These are phyloP conservation scores for Fusarium redolens DNA, from an alignment of 2,329 filamentous ascomycete species.

Conservation along the genomic window DNA sequence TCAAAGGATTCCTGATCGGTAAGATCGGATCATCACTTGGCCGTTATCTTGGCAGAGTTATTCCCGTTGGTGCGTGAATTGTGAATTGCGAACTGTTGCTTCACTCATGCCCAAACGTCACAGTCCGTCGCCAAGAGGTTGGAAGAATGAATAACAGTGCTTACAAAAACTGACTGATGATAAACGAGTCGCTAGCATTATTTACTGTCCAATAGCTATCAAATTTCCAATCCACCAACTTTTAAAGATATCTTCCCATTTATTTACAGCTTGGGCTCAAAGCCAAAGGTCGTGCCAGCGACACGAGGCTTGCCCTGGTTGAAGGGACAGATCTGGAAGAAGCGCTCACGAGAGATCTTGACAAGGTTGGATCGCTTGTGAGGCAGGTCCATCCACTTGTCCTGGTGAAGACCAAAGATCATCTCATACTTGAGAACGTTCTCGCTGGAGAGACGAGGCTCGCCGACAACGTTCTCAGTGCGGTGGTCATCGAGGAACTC, in stretches of 20 bases:
- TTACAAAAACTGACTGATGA: not conserved
- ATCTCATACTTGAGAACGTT: constrained; percentile 80
- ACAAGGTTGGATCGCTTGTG: constrained; percentile 78
- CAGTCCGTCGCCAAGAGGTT: constrained; percentile 9
- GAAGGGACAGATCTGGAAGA: constrained; percentile 75
- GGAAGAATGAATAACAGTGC: not conserved
- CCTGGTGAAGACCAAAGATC: constrained; percentile 76
- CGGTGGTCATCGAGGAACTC: constrained; percentile 70
- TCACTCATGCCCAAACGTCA: not conserved
- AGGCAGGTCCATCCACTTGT: constrained; percentile 77
- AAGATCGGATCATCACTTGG: constrained; percentile 17
- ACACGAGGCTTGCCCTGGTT: constrained; percentile 64
- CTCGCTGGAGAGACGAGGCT: constrained; percentile 76
- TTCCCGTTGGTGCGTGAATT: not conserved
- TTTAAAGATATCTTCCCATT: not conserved
- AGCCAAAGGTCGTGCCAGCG: constrained; percentile 63
- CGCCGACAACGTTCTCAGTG: constrained; percentile 69
- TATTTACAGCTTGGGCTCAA: constrained; percentile 58
- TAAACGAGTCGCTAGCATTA: constrained; percentile 19
- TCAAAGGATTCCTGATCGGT: constrained; percentile 10
- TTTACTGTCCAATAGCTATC: not conserved
- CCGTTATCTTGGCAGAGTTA: constrained; percentile 10
- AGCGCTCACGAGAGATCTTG: constrained; percentile 71
- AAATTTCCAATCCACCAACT: not conserved
- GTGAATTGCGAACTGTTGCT: not conserved